Evolutionary conservation across 1,139 yeast species (phyloP), one percentile per base, ranked within the genome.

Genomic region (Meyerozyma sp.): DNA sequence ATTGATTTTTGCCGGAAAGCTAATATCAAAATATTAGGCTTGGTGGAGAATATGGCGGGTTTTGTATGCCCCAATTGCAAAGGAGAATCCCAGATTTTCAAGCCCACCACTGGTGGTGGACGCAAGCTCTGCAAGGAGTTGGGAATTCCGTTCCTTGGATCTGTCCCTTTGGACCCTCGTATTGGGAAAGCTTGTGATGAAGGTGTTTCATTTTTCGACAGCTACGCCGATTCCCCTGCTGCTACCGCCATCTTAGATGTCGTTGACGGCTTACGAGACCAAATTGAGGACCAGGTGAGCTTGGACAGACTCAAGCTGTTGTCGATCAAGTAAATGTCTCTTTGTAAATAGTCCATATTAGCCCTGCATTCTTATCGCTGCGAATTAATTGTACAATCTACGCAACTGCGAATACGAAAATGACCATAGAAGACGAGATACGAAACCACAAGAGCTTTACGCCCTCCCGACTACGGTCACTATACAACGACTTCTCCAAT

Each of bases 41-140:
- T 94, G 25, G 97, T 94, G 28, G 99, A 94, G 61, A 94, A 94
- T 61, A 94, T 94, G 99, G 81, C 96, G 6, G 98, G 98, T 1
- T 94, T 94, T 68, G 98, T 94, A 13, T 94, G 99, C 61, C 98
- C 98, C 4, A 81, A 74, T 53, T 94, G 99, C 63, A 79, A 87
- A 49, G 95, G 95, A 8, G 89, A 90, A 62, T 86, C 96, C 0
- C 82, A 84, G 56, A 91, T 94, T 10, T 94, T 94, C 65, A 85
- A 84, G 50, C 89, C 98, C 30, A 93, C 98, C 4, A 94, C 98
- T 1, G 98, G 98, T 13, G 99, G 99, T 16, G 99, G 98, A 7
- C 75, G 79, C 53, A 80, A 82, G 32, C 68, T 94, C 44, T 94
- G 98, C 45, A 66, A 83, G 54, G 98, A 93, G 46, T 65, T 86